A percentile compares a stretch with the other conserved stretches of the same genome.
Evolutionary conservation across 23 red algal genomes (phyloP).

Genomic region (Gracilaria vermiculophylla): DNA sequence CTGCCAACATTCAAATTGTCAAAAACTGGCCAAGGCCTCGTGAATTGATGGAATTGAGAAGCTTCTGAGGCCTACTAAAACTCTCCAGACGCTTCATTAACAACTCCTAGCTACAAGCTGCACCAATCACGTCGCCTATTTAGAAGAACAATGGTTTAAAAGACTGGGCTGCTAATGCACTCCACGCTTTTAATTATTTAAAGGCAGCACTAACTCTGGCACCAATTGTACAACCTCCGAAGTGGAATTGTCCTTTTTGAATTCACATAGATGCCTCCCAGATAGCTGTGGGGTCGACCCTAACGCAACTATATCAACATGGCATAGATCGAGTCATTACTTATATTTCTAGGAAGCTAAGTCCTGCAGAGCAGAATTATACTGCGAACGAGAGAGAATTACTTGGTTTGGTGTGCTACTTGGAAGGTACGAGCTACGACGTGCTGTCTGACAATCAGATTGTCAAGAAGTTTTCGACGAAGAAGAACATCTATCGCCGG

Average conservation of each 20-base stretch:
- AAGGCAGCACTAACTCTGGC: neutral
- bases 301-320: neutral
- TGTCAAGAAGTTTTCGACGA: neutral
- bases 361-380: neutral
- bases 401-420: slow-evolving; percentile 15
- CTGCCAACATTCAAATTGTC: neutral
- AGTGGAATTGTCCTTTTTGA: neutral
- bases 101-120: neutral
- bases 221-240: neutral
- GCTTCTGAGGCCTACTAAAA: neutral
- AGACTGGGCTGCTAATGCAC: neutral
- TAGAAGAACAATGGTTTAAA: neutral
- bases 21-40: neutral
- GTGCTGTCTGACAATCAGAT: slow-evolving; percentile 3
- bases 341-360: slow-evolving; percentile 1
- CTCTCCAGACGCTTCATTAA: neutral
- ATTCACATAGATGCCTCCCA: neutral
- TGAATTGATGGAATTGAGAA: neutral
- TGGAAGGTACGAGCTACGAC: neutral
- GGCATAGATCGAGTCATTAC: neutral
- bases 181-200: neutral
- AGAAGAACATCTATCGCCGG: neutral
- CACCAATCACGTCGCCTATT: neutral
- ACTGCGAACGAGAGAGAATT: slow-evolving; percentile 11
- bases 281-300: neutral